A percentile compares a stretch with the other conserved stretches of the same genome.
phyloP scores from a whole-genome alignment of 306 rosid species.

The Erythrophleum fordii region DNA sequence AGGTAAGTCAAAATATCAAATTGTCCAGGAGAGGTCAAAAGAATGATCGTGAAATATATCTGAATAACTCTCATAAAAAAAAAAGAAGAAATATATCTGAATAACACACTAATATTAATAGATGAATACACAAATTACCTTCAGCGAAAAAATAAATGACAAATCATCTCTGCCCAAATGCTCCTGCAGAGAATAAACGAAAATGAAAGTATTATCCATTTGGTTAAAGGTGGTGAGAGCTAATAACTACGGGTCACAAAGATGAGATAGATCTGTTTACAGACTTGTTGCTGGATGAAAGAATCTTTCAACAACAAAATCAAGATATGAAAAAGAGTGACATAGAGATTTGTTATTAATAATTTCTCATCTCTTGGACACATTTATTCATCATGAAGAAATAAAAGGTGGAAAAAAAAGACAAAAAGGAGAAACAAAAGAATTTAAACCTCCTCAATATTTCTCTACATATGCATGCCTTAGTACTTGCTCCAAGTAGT shows the following conservation, averaged over 20 bases:
- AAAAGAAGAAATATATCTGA: not conserved
- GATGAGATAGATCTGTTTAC: not conserved
- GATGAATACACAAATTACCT: constrained; percentile 56
- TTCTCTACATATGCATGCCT: not conserved
- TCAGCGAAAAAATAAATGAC: constrained; percentile 84
- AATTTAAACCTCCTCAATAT: not conserved
- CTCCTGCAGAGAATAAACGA: constrained; percentile 59
- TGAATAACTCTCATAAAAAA: too few species aligned
- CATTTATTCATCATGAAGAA: not conserved
- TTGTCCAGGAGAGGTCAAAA: constrained; percentile 3
- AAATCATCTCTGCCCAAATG: constrained; percentile 90
- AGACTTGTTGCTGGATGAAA: not conserved
- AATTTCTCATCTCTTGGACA: constrained; percentile 4
- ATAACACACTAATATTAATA: constrained; percentile 22
- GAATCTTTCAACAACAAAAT: not conserved
- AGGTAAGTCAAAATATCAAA: constrained; percentile 7
- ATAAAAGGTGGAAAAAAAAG: not conserved
- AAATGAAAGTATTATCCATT: constrained; percentile 30
- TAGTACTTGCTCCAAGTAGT: not conserved
- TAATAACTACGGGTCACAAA: not conserved
- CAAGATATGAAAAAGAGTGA: not conserved
- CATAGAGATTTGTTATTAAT: not conserved
- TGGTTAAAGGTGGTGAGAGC: constrained; percentile 28
- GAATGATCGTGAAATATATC: constrained; percentile 6
- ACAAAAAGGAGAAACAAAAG: not conserved